Evolutionary conservation across 2,329 filamentous ascomycete species (phyloP), one percentile per base, ranked within the genome.

Genomic region (Fusarium lyarnte): DNA sequence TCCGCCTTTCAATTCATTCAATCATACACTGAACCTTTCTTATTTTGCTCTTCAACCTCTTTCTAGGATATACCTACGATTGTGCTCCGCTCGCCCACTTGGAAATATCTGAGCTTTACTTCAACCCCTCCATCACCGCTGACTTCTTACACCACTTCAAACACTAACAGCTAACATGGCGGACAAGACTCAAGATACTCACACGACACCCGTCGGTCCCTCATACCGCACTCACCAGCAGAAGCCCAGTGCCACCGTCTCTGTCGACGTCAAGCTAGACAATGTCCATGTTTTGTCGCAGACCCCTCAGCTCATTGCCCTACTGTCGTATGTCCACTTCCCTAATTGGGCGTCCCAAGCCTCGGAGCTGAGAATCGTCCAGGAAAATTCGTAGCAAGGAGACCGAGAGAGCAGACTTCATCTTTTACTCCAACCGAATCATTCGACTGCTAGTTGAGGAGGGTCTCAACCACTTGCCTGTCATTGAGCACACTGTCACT

Each of bases 401-500:
- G 75, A 99, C 96, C 10, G 90, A 92, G 63, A 93, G 96, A 66
- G 96, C 94, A 70, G 96, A 99, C 83, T 99, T 99, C 82, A 98
- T 99, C 80, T 99, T 99, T 85, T 97, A 98, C 85, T 97, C 95
- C 46, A 99, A 99, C 84, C 91, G 96, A 67, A 98, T 99, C 81
- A 98, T 98, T 81, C 94, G 96, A 36, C 88, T 99, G 45, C 88
- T 99, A 11, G 96, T 99, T 43, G 96, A 99, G 83, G 96, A 99
- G 84, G 96, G 96, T 8, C 87, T 99, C 60, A 99, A 99, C 82
- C 96, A 99, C 82, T 89, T 99, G 45, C 96, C 96, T 3, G 94
- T 97, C 23, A 91, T 97, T 58, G 92, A 94, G 79, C 94, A 97
- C 78, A 91, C 91, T 35, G 93, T 99, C 78, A 97, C 92, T 45